phyloP scores from a whole-genome alignment of 371 early-diverging fungal species.

The Fennellomyces sp. region DNA sequence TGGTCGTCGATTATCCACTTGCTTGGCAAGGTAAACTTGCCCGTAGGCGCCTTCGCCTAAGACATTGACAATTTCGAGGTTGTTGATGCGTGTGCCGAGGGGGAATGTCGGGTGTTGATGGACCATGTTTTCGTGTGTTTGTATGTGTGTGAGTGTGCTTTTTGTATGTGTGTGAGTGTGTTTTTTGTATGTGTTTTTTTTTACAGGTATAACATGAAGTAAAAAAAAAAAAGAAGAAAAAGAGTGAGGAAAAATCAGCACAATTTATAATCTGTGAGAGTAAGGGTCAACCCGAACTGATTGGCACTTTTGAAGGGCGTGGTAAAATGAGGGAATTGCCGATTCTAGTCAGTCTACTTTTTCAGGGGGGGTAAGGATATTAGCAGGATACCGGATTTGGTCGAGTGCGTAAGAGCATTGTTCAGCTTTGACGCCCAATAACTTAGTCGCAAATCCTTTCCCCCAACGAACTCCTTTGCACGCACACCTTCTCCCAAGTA shows the following conservation, averaged over 20 bases:
- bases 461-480: background rate
- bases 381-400: background rate
- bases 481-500: background rate
- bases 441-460: background rate
- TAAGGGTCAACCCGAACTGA: slow-evolving; percentile 1
- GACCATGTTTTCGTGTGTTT: slow-evolving; percentile 6
- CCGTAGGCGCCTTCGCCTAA: slow-evolving; percentile 77
- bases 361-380: background rate
- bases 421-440: background rate
- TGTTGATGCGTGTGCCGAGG: slow-evolving; percentile 30
- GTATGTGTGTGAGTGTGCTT: background rate
- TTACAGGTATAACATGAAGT: background rate
- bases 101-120: slow-evolving; percentile 18
- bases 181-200: background rate
- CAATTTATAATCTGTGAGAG: background rate
- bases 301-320: slow-evolving; percentile 2
- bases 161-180: background rate
- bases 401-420: background rate
- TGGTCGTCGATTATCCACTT: background rate
- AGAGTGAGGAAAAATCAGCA: background rate
- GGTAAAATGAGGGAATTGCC: slow-evolving; percentile 1
- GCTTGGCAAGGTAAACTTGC: slow-evolving; percentile 59
- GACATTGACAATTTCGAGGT: slow-evolving; percentile 41
- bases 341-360: background rate
- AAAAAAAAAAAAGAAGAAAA: slow-evolving; percentile 3